A percentile compares a stretch with the other conserved stretches of the same genome.
phyloP scores from a whole-genome alignment of 805 yeast species.

The Pichia membranifaciens region DNA sequence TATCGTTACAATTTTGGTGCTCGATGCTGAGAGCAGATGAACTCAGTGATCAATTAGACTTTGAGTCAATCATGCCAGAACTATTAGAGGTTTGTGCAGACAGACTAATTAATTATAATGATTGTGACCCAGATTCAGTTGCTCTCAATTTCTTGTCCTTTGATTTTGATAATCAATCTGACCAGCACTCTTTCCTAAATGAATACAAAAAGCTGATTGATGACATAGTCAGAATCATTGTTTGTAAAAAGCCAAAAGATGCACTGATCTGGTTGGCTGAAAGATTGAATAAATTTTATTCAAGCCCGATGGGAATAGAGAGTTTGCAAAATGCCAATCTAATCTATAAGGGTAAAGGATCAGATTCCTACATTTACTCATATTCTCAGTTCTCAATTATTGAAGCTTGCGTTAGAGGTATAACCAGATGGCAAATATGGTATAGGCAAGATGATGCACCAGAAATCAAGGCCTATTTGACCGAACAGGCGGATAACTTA shows the following conservation, averaged over 20 bases:
- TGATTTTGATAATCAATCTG: slow-evolving; percentile 86
- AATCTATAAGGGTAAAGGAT: slow-evolving; percentile 48
- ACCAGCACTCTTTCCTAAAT: slow-evolving; percentile 65
- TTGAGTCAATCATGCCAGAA: slow-evolving; percentile 54
- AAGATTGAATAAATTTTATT: slow-evolving; percentile 66
- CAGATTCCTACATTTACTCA: slow-evolving; percentile 68
- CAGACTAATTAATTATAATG: slow-evolving; percentile 67
- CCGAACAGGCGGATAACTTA: slow-evolving; percentile 55
- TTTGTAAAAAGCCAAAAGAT: slow-evolving; percentile 79
- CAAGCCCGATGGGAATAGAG: slow-evolving; percentile 59
- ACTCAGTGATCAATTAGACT: slow-evolving; percentile 50
- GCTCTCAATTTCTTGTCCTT: slow-evolving; percentile 65
- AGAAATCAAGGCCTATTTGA: slow-evolving; percentile 44
- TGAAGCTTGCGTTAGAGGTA: slow-evolving; percentile 87
- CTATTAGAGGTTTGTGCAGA: slow-evolving; percentile 72
- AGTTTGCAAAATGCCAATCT: slow-evolving; percentile 52
- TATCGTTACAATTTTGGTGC: slow-evolving; percentile 93
- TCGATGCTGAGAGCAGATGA: slow-evolving; percentile 79
- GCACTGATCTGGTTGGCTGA: slow-evolving; percentile 78
- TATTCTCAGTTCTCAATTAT: slow-evolving; percentile 78
- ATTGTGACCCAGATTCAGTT: slow-evolving; percentile 56
- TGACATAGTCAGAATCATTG: slow-evolving; percentile 81
- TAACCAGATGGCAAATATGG: slow-evolving; percentile 95
- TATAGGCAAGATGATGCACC: slow-evolving; percentile 55
- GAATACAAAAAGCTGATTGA: slow-evolving; percentile 81